Base-by-base conservation (phyloP, 2,329 filamentous ascomycete species). In the Sordariomycetes sp. region DNA sequence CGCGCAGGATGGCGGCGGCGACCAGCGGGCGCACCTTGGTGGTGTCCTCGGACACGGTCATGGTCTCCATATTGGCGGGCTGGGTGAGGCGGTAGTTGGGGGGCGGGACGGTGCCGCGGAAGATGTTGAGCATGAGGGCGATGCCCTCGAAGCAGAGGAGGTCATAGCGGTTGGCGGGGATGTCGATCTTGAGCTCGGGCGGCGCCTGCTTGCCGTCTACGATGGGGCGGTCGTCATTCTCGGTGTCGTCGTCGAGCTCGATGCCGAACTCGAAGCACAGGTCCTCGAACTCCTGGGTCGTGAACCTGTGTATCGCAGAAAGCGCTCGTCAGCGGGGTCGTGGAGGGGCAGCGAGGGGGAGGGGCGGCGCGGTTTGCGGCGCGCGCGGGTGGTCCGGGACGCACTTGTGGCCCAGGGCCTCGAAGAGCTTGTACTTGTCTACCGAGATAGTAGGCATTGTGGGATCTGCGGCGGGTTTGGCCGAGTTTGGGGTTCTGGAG, bases 181-280 rank as follows among this genome's bases (percentile, higher is more conserved):
- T 95, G 72, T 97, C 92, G 68, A 99, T 97, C 79, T 96, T 96
- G 67, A 97, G 82, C 74, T 97, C 89, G 58, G 94, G 86, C 55
- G 89, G 83, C 73, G 95, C 89, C 72, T 95, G 87, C 64, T 86
- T 82, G 69, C 87, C 87, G 74, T 90, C 80, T 65, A 88, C 80
- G 59, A 87, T 75, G 35, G 88, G 87, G 53, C 89, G 79, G 62
- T 89, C 84, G 32, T 57, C 22, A 59, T 82, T 78, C 64, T 89
- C 86, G 54, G 89, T 94, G 71, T 99, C 94, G 76, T 97, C 92
- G 75, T 99, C 94, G 64, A 99, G 82, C 73, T 99, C 94, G 69
- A 99, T 95, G 60, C 91, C 91, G 69, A 96, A 99, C 67, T 99
- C 92, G 80, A 99, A 99, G 74, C 94, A 97, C 64, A 99, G 79